These are phyloP conservation scores for Scheffersomyces segobiensis DNA, from an alignment of 1,139 yeast species.

Conservation along the genomic window DNA sequence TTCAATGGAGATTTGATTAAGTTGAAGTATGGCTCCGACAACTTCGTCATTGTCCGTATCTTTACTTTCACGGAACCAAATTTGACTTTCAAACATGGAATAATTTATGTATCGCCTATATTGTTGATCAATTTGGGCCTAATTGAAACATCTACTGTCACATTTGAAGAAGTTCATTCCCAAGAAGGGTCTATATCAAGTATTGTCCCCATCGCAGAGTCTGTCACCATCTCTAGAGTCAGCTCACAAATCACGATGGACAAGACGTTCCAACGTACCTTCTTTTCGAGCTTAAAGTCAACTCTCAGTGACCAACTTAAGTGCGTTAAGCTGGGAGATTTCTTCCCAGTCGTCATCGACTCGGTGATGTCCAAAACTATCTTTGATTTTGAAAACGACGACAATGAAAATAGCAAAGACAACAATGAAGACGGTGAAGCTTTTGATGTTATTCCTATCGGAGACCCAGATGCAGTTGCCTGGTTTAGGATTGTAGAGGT, in stretches of 20 bases:
- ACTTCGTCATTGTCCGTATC: conserved; percentile 42
- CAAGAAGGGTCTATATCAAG: conserved; percentile 10
- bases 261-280: conserved; percentile 61
- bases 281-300: conserved; percentile 61
- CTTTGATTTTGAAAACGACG: conserved; percentile 38
- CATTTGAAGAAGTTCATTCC: conserved; percentile 21
- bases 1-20: conserved; percentile 70
- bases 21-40: conserved; percentile 24
- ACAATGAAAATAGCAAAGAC: conserved; percentile 24
- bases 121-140: conserved; percentile 52
- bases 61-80: conserved; percentile 70
- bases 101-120: conserved; percentile 64
- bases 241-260: conserved; percentile 75
- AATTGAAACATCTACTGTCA: conserved; percentile 30
- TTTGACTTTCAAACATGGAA: conserved; percentile 32
- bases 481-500: conserved; percentile 72
- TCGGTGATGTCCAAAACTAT: conserved; percentile 64
- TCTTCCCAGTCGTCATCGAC: conserved; percentile 79
- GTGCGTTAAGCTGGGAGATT: conserved; percentile 60
- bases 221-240: conserved; percentile 62
- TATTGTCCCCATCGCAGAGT: conserved; percentile 22
- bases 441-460: conserved; percentile 52
- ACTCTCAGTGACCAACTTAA: conserved; percentile 61
- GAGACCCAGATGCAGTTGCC: conserved; percentile 72
- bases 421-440: conserved; percentile 25